Percentiles rank a stretch among this genome's conserved stretches.
Conservation (phyloP, 768 basidiomycete species). For the Panaeolus papilionaceus region DNA sequence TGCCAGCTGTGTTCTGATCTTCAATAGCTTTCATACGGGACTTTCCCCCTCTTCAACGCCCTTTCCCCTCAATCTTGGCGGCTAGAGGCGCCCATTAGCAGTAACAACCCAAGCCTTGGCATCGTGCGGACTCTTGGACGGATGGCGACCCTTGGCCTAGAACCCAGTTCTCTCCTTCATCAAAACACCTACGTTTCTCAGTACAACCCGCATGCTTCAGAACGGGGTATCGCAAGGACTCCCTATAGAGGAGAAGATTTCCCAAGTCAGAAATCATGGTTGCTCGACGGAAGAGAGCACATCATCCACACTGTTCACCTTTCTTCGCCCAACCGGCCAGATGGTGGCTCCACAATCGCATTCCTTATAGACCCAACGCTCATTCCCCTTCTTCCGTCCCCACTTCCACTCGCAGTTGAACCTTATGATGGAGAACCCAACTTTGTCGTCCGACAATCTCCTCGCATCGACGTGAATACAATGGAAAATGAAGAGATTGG, state of each 20-base stretch:
- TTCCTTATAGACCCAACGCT: constrained; percentile 28
- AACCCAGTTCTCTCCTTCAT: not conserved
- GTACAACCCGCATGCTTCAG: not conserved
- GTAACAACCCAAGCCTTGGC: not conserved
- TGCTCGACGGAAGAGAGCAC: constrained; percentile 17
- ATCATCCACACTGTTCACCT: constrained; percentile 25
- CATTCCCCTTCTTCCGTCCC: constrained; percentile 28
- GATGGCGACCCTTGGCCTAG: not conserved
- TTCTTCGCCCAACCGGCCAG: not conserved
- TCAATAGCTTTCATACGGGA: too few species aligned
- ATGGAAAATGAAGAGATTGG: constrained; percentile 37
- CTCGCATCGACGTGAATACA: constrained; percentile 25
- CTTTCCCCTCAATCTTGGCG: not conserved
- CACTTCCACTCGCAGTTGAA: constrained; percentile 18
- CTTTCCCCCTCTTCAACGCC: not conserved
- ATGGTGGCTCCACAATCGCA: constrained; percentile 21
- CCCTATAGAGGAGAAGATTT: not conserved
- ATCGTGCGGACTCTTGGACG: not conserved
- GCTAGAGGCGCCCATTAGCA: not conserved
- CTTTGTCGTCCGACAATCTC: not conserved
- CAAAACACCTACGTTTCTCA: not conserved
- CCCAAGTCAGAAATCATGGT: not conserved
- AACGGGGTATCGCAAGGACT: not conserved
- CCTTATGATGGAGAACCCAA: not conserved
- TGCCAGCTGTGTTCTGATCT: too few species aligned